These are phyloP conservation scores for Colletotrichum paranaense DNA, from an alignment of 2,329 filamentous ascomycete genomes.

Conservation along the genomic window DNA sequence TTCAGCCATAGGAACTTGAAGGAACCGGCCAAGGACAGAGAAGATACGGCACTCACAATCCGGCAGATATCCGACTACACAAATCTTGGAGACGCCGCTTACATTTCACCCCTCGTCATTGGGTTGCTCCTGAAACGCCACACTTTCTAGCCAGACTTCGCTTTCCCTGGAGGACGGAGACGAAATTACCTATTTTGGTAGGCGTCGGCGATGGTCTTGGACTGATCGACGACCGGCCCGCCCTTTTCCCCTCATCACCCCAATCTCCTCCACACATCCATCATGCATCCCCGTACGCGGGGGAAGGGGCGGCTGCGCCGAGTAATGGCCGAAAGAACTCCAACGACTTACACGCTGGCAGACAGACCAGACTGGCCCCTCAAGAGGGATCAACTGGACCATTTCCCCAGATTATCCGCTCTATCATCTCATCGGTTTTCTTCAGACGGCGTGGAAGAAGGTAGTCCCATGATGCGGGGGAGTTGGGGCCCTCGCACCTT, in stretches of 20 bases:
- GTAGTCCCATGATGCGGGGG: neutral
- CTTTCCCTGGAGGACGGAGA: neutral
- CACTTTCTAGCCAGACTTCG: neutral
- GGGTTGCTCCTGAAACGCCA: conserved; percentile 6
- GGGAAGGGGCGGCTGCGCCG: neutral
- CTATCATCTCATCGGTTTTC: neutral
- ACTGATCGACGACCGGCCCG: neutral
- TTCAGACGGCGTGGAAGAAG: neutral
- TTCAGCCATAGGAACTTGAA: neutral
- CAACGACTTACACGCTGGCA: neutral
- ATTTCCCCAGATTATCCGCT: conserved; percentile 1
- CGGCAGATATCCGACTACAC: neutral
- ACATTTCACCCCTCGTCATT: conserved; percentile 17
- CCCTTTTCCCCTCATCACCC: conserved; percentile 2
- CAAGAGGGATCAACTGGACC: no score
- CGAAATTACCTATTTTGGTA: conserved; percentile 10
- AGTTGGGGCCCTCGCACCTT: no score
- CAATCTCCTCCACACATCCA: conserved; percentile 7
- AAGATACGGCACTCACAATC: neutral
- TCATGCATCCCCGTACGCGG: conserved; percentile 8
- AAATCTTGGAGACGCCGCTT: neutral
- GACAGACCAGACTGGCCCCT: neutral
- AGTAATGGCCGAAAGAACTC: neutral
- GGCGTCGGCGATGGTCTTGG: neutral
- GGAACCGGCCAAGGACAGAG: neutral